These are phyloP conservation scores for Paracamarosporium sp. DNA, from an alignment of 2,329 filamentous ascomycete species.

Conservation along the genomic window DNA sequence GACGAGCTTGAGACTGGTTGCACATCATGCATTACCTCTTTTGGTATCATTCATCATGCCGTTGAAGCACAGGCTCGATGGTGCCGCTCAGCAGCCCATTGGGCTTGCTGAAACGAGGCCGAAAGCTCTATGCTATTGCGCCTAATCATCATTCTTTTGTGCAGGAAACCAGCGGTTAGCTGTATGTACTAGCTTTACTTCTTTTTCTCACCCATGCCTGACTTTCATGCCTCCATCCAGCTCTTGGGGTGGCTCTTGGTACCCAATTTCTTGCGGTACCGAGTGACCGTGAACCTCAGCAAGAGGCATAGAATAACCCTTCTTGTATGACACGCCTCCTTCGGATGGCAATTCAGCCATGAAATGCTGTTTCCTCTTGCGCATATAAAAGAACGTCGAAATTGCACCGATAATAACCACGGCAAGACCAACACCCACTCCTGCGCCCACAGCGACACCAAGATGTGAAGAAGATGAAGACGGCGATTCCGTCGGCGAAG, in stretches of 20 bases:
- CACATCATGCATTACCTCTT: too few relatives aligned
- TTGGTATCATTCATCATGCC: too few relatives aligned
- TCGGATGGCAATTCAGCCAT: not conserved
- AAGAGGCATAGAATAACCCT: not conserved
- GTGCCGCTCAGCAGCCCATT: too few relatives aligned
- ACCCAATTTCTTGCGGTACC: not conserved
- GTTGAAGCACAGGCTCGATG: too few relatives aligned
- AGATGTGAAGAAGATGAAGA: not conserved
- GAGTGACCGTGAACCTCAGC: not conserved
- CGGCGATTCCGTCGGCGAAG: not conserved
- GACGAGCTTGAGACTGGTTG: too few relatives aligned
- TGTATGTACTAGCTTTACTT: too few relatives aligned
- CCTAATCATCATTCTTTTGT: too few relatives aligned
- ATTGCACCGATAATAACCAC: conserved; percentile 4
- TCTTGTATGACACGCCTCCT: not conserved
- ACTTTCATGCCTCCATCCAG: not conserved
- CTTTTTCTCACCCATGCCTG: not conserved
- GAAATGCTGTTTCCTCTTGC: not conserved
- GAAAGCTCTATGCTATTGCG: too few relatives aligned
- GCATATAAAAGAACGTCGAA: conserved; percentile 1
- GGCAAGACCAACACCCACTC: conserved; percentile 4
- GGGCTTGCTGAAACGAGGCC: too few relatives aligned
- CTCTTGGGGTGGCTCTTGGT: not conserved
- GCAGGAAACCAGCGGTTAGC: too few relatives aligned
- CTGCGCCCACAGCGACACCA: conserved; percentile 8